These are phyloP conservation scores for Paramecium tetraurelia DNA, from an alignment of 73 alveolate genomes.

Conservation along the genomic window DNA sequence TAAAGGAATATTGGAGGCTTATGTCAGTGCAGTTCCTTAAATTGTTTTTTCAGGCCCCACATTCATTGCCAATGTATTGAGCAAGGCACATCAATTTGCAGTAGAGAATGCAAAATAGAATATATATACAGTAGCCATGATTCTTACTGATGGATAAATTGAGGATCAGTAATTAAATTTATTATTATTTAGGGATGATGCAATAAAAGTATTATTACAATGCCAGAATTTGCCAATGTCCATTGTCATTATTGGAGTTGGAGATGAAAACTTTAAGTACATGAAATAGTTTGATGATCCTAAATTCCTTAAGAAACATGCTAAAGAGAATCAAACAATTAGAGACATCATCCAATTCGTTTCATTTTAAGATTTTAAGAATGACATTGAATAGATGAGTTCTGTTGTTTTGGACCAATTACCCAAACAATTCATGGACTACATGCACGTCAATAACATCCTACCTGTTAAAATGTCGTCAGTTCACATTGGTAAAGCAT, in stretches of 20 bases:
- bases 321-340: neutral
- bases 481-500: slow-evolving; percentile 8
- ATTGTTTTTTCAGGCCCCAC: slow-evolving; percentile 11
- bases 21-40: neutral
- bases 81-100: neutral
- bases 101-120: neutral
- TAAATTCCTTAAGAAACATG: neutral
- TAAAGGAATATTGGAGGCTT: neutral
- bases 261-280: slow-evolving; percentile 62
- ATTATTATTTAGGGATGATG: neutral
- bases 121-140: slow-evolving; percentile 33
- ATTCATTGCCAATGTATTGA: neutral
- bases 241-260: slow-evolving; percentile 68
- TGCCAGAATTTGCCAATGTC: slow-evolving; percentile 60
- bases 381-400: neutral
- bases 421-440: slow-evolving; percentile 35
- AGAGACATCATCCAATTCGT: slow-evolving; percentile 38
- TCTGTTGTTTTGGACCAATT: neutral
- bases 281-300: slow-evolving; percentile 65
- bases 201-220: neutral
- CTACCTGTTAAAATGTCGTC: neutral
- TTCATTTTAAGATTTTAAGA: slow-evolving; percentile 43
- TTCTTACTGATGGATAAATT: slow-evolving; percentile 44
- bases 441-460: neutral
- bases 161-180: neutral